Base-by-base conservation (phyloP, 1,284 basidiomycete genomes). In the Stereum hirsutum region DNA sequence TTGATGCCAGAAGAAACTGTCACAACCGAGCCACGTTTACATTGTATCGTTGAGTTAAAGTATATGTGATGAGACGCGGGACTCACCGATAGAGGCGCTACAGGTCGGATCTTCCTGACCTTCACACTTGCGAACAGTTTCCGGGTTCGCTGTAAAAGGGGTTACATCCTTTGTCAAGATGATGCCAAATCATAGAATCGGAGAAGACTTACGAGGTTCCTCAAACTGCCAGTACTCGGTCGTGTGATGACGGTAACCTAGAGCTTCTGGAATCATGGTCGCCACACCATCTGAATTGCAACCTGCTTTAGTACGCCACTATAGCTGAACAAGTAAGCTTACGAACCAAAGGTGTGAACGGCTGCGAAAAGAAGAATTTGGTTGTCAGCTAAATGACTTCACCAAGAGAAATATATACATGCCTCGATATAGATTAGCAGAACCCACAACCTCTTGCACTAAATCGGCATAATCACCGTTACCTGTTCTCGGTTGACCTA, bases 171-270 rank as follows among this genome's bases (percentile, higher is more conserved):
- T 39, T 19, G 28, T 38, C n/a, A 26, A 19, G 32, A 19, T 20
- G 11, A 17, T 26, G 28, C 8, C 15, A n/a, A n/a, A n/a, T n/a
- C 23, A 17, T 15, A 26, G 11, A 3, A 5, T 5, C 6, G 26
- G n/a, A 28, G 8, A 23, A 19, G 20, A 42, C 49, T 31, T 19
- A 51, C 51, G 30, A 11, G 49, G 52, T 32, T 53, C 52, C 21
- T 41, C 36, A 36, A 47, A 48, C 34, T 53, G 49, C 52, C 52
- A 53, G 37, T 49, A 53, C 30, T 53, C 52, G 14, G 24, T 44
- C 12, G 36, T 41, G 19, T 74, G 72, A 19, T 52, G 69, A 58
- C 34, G 67, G 63, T 58, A 74, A 45, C 43, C 68, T 54, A 47
- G 62, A 20, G 38, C 43, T 32, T 47, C 44, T 2, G 51, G 57